Evolutionary conservation across 768 basidiomycete species (phyloP).

Genomic region (Lactarius sp.): DNA sequence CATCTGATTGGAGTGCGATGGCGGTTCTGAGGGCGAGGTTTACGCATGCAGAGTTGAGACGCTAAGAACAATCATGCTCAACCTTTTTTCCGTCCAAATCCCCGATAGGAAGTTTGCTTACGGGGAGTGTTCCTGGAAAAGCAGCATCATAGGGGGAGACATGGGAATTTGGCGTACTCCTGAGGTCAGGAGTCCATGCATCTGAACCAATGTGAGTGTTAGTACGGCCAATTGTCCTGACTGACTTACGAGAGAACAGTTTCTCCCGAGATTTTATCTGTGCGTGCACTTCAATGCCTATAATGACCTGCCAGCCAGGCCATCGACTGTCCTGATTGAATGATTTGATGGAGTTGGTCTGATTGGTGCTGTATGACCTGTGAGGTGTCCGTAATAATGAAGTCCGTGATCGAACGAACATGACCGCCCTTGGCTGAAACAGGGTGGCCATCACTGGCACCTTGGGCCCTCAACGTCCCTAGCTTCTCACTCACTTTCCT

Average conservation of each 20-base stretch:
- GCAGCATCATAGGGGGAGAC: conserved; percentile 83
- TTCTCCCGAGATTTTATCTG: conserved; percentile 86
- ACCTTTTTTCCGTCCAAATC: not conserved
- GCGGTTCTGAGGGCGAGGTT: conserved; percentile 78
- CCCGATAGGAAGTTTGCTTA: conserved; percentile 36
- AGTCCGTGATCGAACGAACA: conserved; percentile 22
- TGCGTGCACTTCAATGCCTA: conserved; percentile 95
- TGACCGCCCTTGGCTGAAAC: conserved; percentile 8
- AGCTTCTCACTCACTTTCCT: not conserved
- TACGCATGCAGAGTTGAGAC: conserved; percentile 63
- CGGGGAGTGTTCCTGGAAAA: conserved; percentile 90
- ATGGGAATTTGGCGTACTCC: conserved; percentile 62
- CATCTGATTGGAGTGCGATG: conserved; percentile 60
- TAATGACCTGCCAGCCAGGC: conserved; percentile 86
- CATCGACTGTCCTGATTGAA: conserved; percentile 40
- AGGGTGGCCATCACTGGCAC: conserved; percentile 1
- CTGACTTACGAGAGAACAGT: conserved; percentile 69
- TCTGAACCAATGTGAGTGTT: conserved; percentile 30
- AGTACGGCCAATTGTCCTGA: not conserved
- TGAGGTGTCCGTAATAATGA: conserved; percentile 12
- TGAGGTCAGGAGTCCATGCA: conserved; percentile 39
- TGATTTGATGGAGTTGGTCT: conserved; percentile 12
- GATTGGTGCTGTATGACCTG: conserved; percentile 12
- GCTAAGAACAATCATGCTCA: conserved; percentile 34
- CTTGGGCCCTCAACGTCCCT: not conserved